Conservation (phyloP, 352 stramenopile species). For the Blastocystis sp. region DNA sequence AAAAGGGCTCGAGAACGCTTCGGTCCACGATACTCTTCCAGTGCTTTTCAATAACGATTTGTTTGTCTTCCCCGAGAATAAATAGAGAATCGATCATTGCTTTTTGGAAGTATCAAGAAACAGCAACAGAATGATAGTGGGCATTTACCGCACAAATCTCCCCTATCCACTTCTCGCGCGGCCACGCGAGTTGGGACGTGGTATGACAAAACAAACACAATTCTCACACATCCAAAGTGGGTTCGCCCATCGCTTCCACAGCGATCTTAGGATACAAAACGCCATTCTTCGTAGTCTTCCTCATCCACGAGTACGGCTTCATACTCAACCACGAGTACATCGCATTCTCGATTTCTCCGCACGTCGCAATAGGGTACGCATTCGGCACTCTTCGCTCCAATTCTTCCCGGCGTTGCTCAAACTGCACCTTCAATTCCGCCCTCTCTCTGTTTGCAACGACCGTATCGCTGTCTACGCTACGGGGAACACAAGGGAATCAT, state of each 20-base stretch:
- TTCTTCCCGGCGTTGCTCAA: neutral
- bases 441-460: conserved; percentile 20
- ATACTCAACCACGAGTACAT: conserved; percentile 46
- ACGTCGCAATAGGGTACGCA: conserved; percentile 8
- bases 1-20: conserved; percentile 34
- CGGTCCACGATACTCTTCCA: conserved; percentile 36
- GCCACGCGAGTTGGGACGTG: neutral
- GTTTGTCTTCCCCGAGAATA: conserved; percentile 58
- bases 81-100: conserved; percentile 68
- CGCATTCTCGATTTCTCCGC: conserved; percentile 27
- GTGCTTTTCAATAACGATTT: conserved; percentile 57
- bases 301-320: conserved; percentile 30
- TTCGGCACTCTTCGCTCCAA: conserved; percentile 1
- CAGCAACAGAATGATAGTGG: neutral
- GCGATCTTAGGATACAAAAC: conserved; percentile 54
- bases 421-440: conserved; percentile 4
- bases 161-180: neutral
- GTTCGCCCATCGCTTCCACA: conserved; percentile 3
- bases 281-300: neutral
- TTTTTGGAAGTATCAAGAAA: neutral
- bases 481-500: neutral
- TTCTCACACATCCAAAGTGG: neutral
- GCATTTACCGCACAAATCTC: neutral
- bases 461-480: neutral
- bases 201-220: conserved; percentile 17